Evolutionary conservation across 345 rosid genomes (phyloP).

Genomic region (Murraya koenigii): DNA sequence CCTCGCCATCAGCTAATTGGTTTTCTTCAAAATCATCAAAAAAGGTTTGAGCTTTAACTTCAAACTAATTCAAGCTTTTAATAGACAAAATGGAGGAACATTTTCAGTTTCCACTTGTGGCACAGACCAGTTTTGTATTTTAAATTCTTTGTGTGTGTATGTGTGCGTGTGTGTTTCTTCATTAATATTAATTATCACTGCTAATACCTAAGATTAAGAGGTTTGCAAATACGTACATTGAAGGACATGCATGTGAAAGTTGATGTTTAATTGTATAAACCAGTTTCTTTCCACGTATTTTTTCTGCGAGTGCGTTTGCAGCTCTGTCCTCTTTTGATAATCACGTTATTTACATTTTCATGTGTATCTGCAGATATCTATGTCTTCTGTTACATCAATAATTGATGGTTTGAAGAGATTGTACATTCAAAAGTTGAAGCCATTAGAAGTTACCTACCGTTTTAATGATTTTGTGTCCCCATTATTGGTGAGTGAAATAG

Average conservation of each 20-base stretch:
- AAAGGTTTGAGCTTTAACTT: constrained; percentile 49
- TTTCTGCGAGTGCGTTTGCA: not conserved
- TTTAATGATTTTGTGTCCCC: constrained; percentile 97
- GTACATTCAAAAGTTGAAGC: constrained; percentile 87
- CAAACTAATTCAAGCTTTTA: not conserved
- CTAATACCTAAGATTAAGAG: not conserved
- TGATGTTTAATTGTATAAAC: not conserved
- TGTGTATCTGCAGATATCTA: constrained; percentile 45
- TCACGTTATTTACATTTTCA: not conserved
- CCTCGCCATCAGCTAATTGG: constrained; percentile 63
- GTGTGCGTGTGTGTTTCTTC: too few relatives aligned
- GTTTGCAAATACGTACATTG: not conserved
- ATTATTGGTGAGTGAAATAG: constrained; percentile 54
- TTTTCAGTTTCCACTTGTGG: not conserved
- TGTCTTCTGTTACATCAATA: constrained; percentile 87
- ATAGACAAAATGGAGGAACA: not conserved
- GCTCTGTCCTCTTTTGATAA: not conserved
- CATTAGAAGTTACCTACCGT: constrained; percentile 78
- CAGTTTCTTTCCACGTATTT: not conserved
- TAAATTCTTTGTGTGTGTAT: too few relatives aligned
- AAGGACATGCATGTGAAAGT: not conserved
- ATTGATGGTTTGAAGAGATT: constrained; percentile 88
- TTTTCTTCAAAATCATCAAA: constrained; percentile 80
- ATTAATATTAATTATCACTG: not conserved
- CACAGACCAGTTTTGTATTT: not conserved